Percentiles rank a stretch among this genome's conserved stretches.
Evolutionary conservation across 352 stramenopile species (phyloP).

Genomic region (Globisporangium cylindrosporum): DNA sequence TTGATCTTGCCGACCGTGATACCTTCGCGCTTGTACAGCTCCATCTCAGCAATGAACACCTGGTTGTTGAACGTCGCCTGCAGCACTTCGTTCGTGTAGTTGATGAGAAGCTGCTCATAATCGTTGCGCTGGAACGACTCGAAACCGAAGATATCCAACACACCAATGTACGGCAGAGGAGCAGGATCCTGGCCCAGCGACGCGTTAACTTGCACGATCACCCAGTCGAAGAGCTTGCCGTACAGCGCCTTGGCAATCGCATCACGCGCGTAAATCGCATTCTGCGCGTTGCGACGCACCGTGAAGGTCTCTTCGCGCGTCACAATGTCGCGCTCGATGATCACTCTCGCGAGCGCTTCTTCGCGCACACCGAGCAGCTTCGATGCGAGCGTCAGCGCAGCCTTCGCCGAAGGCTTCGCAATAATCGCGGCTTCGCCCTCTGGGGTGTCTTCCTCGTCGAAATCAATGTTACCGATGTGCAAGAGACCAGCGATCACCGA

Average conservation of each 20-base stretch:
- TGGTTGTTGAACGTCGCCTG: constrained; percentile 90
- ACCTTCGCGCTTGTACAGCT: constrained; percentile 89
- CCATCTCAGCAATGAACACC: constrained; percentile 88
- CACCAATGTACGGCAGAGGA: constrained; percentile 85
- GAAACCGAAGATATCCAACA: constrained; percentile 92
- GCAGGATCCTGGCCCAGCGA: constrained; percentile 78
- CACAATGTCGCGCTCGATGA: constrained; percentile 85
- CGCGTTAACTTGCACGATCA: constrained; percentile 91
- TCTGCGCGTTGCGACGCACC: constrained; percentile 75
- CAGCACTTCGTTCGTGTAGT: constrained; percentile 89
- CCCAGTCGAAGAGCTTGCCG: constrained; percentile 90
- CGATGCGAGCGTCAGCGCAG: constrained; percentile 46
- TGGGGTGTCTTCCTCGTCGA: constrained; percentile 87
- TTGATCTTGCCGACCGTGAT: constrained; percentile 89
- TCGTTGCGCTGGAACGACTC: constrained; percentile 90
- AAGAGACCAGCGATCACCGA: constrained; percentile 91
- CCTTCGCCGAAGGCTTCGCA: constrained; percentile 62
- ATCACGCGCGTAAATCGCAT: constrained; percentile 87
- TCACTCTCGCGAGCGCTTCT: constrained; percentile 65
- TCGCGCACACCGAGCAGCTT: constrained; percentile 71
- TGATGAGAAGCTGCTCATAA: constrained; percentile 89
- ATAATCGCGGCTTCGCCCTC: constrained; percentile 79
- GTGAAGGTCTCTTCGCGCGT: constrained; percentile 84
- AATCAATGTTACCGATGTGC: constrained; percentile 96
- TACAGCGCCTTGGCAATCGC: constrained; percentile 94